phyloP scores from a whole-genome alignment of 176 grass and related monocot species.

The Oryza brachyantha region DNA sequence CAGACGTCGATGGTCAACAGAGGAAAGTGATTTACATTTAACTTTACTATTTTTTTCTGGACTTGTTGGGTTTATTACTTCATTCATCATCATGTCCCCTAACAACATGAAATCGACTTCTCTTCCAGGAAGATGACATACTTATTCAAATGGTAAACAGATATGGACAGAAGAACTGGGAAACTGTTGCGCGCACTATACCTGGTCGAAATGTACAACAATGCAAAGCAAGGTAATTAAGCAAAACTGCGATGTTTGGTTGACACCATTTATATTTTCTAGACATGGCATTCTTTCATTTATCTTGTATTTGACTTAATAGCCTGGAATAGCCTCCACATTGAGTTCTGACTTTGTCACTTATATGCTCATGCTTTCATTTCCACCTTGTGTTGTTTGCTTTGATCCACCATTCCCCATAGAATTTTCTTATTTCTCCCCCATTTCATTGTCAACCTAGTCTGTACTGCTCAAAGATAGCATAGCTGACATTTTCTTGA shows the following conservation, averaged over 20 bases:
- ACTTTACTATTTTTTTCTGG: not conserved
- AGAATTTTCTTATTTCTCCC: slow-evolving; percentile 14
- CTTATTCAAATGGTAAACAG: slow-evolving; percentile 56
- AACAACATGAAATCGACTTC: slow-evolving; percentile 12
- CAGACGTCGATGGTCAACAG: slow-evolving; percentile 48
- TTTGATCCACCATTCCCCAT: not conserved
- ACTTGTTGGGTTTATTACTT: slow-evolving; percentile 9
- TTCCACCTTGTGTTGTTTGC: not conserved
- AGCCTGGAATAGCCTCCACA: not conserved
- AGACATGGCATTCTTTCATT: not conserved
- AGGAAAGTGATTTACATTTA: slow-evolving; percentile 44
- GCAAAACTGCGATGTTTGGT: not conserved
- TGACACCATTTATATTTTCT: slow-evolving; percentile 26
- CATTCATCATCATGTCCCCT: not conserved
- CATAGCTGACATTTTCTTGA: not conserved
- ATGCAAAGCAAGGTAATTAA: slow-evolving; percentile 54
- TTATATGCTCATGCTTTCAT: slow-evolving; percentile 18
- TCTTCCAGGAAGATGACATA: slow-evolving; percentile 63
- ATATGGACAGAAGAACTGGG: slow-evolving; percentile 57
- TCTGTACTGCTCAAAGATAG: not conserved
- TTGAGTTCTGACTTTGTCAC: not conserved
- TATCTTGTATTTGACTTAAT: not conserved
- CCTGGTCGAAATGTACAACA: slow-evolving; percentile 48
- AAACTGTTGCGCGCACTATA: slow-evolving; percentile 49
- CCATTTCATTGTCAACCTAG: not conserved